phyloP scores from a whole-genome alignment of 2,329 filamentous ascomycete species.

The Zymoseptoria tritici region DNA sequence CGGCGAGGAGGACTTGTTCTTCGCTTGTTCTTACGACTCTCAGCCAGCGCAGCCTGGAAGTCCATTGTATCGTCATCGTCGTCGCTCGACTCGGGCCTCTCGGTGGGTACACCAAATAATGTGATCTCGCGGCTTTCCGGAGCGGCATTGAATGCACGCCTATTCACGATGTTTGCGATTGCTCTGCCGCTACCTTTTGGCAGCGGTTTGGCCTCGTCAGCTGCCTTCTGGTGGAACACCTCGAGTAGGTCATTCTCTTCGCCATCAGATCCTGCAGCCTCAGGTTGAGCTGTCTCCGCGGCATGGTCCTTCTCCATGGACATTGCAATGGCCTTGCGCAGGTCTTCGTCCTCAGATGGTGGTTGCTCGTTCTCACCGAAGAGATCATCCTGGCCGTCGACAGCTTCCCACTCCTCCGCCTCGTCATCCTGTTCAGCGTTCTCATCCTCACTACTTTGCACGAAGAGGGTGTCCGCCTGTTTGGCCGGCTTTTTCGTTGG shows the following conservation, averaged over 20 bases:
- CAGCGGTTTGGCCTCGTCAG: conserved; percentile 37
- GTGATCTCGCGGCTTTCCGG: conserved; percentile 35
- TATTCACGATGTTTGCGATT: conserved; percentile 69
- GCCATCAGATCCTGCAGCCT: conserved; percentile 1
- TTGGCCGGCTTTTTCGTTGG: conserved; percentile 11
- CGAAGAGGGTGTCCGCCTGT: conserved; percentile 50
- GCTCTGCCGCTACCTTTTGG: conserved; percentile 45
- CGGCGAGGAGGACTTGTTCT: conserved; percentile 19
- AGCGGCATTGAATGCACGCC: conserved; percentile 57
- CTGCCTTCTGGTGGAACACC: conserved; percentile 40
- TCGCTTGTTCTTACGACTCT: conserved; percentile 48
- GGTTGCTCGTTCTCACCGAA: conserved; percentile 50
- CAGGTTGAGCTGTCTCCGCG: conserved; percentile 19
- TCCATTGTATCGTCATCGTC: conserved; percentile 71
- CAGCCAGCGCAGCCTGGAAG: conserved; percentile 65
- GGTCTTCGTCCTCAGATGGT: conserved; percentile 56
- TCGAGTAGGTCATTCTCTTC: conserved; percentile 38
- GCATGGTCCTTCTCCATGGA: conserved; percentile 59
- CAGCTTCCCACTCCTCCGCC: conserved; percentile 36
- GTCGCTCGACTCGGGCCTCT: conserved; percentile 37
- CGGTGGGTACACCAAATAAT: conserved; percentile 26
- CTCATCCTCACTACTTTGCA: conserved; percentile 37
- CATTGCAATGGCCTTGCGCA: conserved; percentile 74
- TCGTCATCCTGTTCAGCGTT: conserved; percentile 23
- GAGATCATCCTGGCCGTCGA: conserved; percentile 42